These are phyloP conservation scores for Tolypocladium paradoxum DNA, from an alignment of 2,329 filamentous ascomycete species.

Conservation along the genomic window DNA sequence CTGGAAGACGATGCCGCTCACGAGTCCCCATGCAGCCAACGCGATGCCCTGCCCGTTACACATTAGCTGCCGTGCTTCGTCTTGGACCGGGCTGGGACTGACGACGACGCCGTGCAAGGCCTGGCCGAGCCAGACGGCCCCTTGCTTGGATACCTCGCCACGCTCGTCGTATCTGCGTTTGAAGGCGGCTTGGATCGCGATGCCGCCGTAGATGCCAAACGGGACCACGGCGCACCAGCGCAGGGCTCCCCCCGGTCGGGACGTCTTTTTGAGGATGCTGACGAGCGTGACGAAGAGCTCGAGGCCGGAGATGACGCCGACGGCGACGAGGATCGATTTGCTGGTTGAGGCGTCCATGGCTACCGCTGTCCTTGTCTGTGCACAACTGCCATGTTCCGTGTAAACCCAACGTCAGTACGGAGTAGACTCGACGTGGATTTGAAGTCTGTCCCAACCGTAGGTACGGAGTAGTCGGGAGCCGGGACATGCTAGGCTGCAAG, in stretches of 20 bases:
- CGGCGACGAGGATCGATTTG: not conserved
- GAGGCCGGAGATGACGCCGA: not conserved
- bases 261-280: not conserved
- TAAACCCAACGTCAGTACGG: too few species aligned
- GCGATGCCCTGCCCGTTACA: not conserved
- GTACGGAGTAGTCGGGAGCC: too few species aligned
- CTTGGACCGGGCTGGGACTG: not conserved
- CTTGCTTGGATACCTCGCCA: not conserved
- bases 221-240: slow-evolving; percentile 1
- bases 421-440: too few species aligned
- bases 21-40: not conserved
- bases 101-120: slow-evolving; percentile 1
- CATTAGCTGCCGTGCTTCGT: not conserved
- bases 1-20: not conserved
- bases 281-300: not conserved
- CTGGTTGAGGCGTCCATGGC: not conserved
- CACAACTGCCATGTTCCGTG: too few species aligned
- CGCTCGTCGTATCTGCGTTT: not conserved
- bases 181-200: slow-evolving; percentile 2
- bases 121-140: slow-evolving; percentile 2
- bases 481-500: too few species aligned
- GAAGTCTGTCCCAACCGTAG: too few species aligned
- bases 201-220: slow-evolving; percentile 6
- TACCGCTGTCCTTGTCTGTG: too few species aligned
- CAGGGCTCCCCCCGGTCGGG: not conserved